These are phyloP conservation scores for Xylaria flabelliformis DNA, from an alignment of 495 filamentous ascomycete genomes.

Conservation along the genomic window DNA sequence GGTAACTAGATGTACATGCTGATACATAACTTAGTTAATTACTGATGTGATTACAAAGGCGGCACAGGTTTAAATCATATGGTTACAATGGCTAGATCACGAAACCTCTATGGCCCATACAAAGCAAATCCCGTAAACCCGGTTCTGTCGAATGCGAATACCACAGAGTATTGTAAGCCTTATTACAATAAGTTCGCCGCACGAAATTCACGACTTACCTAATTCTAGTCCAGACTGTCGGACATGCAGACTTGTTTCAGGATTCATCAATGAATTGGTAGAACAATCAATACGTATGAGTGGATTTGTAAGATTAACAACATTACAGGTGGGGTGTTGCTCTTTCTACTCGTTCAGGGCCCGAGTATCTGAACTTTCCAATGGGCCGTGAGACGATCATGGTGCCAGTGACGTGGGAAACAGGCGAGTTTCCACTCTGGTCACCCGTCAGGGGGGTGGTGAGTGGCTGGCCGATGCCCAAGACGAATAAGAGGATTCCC, in stretches of 20 bases:
- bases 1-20: constrained; percentile 40
- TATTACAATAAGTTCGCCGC: not conserved
- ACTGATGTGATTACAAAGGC: constrained; percentile 28
- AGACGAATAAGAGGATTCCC: constrained; percentile 32
- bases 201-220: not conserved
- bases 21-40: not conserved
- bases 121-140: constrained; percentile 60
- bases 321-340: constrained; percentile 48
- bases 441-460: constrained; percentile 53
- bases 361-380: constrained; percentile 56
- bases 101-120: constrained; percentile 61
- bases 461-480: constrained; percentile 52
- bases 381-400: constrained; percentile 68
- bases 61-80: constrained; percentile 65
- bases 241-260: constrained; percentile 17
- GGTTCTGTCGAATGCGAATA: constrained; percentile 60
- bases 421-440: constrained; percentile 49
- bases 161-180: constrained; percentile 50
- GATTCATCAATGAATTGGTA: constrained; percentile 10
- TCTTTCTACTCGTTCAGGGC: constrained; percentile 55
- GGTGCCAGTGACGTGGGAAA: constrained; percentile 58
- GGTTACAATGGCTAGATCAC: constrained; percentile 58
- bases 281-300: not conserved
- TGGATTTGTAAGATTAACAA: not conserved
- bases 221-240: constrained; percentile 3